Conservation (phyloP, 208 protist species). For the Trypanosoma vivax region DNA sequence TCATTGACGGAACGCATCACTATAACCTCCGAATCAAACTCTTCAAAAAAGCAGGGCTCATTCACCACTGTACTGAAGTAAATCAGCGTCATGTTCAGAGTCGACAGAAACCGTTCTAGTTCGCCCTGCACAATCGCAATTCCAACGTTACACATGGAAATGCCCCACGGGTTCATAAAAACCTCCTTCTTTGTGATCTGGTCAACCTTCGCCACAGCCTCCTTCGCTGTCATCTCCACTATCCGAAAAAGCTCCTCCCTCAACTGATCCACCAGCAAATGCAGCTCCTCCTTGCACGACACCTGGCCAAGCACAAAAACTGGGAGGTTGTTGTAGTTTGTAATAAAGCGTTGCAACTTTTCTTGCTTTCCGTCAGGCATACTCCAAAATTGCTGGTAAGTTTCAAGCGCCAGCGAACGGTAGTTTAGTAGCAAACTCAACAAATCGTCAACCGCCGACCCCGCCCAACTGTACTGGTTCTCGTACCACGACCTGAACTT, state of each 20-base stretch:
- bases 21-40: constrained; percentile 46
- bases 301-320: constrained; percentile 27
- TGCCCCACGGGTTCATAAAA: constrained; percentile 61
- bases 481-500: constrained; percentile 42
- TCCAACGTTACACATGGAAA: constrained; percentile 49
- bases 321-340: constrained; percentile 47
- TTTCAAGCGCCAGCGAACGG: constrained; percentile 21
- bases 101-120: constrained; percentile 53
- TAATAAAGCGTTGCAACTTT: constrained; percentile 47
- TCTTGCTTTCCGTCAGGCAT: constrained; percentile 59
- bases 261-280: constrained; percentile 45
- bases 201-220: constrained; percentile 40
- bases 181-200: constrained; percentile 37
- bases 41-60: constrained; percentile 59
- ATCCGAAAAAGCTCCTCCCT: constrained; percentile 36
- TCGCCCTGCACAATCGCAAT: constrained; percentile 50
- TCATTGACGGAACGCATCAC: constrained; percentile 15
- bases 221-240: constrained; percentile 29
- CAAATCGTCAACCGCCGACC: constrained; percentile 23
- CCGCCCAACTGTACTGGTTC: constrained; percentile 33
- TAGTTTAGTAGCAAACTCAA: constrained; percentile 42
- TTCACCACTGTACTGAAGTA: constrained; percentile 56
- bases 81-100: constrained; percentile 51
- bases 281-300: constrained; percentile 72
- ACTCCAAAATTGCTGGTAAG: constrained; percentile 44